Percentiles rank a stretch among this genome's conserved stretches.
Conservation (phyloP, 257 asterid species). For the Solanum peruvianum region DNA sequence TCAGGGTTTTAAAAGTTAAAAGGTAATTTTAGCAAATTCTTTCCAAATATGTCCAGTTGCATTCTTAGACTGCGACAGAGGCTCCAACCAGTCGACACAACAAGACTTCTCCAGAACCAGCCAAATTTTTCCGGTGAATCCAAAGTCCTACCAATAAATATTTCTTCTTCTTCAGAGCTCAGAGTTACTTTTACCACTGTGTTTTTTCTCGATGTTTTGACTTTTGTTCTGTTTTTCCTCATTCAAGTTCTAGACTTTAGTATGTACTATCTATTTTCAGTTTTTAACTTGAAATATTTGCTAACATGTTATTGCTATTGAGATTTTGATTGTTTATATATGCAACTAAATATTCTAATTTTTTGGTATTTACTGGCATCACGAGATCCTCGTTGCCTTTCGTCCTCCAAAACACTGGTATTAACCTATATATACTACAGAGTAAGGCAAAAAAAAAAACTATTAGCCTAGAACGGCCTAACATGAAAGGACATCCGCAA, state of each 20-base stretch:
- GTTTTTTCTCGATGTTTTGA: not conserved
- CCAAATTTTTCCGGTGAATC: not conserved
- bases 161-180: not conserved
- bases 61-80: too few relatives aligned
- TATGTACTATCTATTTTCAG: not conserved
- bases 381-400: not conserved
- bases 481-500: not conserved
- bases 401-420: not conserved
- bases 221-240: not conserved
- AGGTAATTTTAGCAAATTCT: too few relatives aligned
- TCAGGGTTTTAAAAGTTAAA: not conserved
- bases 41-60: not conserved
- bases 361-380: not conserved
- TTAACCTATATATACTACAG: not conserved
- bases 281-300: not conserved
- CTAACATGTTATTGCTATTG: not conserved
- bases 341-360: not conserved
- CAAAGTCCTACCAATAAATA: not conserved
- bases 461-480: not conserved
- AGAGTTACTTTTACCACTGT: not conserved
- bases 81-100: not conserved
- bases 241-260: not conserved
- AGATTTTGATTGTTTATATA: not conserved
- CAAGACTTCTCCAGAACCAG: not conserved
- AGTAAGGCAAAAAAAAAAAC: not conserved